Base-by-base conservation (phyloP, 2,329 filamentous ascomycete genomes). In the Huntiella omanensis region DNA sequence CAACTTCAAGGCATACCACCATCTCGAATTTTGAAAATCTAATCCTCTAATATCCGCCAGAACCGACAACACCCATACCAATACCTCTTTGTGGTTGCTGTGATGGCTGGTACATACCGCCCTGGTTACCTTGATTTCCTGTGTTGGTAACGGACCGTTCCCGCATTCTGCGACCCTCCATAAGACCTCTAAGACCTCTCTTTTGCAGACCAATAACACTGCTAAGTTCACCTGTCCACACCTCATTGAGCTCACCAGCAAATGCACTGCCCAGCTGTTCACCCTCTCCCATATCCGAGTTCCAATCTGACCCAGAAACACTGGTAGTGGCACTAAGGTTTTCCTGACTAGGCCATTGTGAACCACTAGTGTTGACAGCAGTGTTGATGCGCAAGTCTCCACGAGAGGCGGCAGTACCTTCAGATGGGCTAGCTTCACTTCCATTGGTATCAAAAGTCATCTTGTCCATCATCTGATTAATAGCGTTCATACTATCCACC, bases 141-240 rank as follows among this genome's bases (percentile, higher is more conserved):
- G 54, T 51, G 17, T 51, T 52, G 16, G 67, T 70, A 7, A 69
- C 69, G 3, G 67, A 70, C 52, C 84, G 68, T 60, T 93, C 85
- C 39, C 87, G 69, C 67, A 95, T 77, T 50, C 88, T 71, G 39
- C 88, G 69, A 3, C 88, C 88, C 61, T 96, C 91, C 91, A 98
- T 96, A 53, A 98, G 61, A 0, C 91, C 91, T 49, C 88, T 71
- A 33, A 98, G 61, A 0, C 91, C 91, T 46, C 91, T 72, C 66
- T 98, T 98, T 66, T 98, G 91, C 52, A 98, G 60, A 0, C 91
- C 91, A 54, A 98, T 93, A 2, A 96, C 88, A 42, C 84, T 84
- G 64, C 83, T 87, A 33, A 88, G 61, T 64, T 92, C 75, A 49
- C 80, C 78, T 55, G 72, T 66, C 88, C 91, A 98, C 0, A 88